Conservation (phyloP, 257 asterid species). For the Plectranthus barbatus region DNA sequence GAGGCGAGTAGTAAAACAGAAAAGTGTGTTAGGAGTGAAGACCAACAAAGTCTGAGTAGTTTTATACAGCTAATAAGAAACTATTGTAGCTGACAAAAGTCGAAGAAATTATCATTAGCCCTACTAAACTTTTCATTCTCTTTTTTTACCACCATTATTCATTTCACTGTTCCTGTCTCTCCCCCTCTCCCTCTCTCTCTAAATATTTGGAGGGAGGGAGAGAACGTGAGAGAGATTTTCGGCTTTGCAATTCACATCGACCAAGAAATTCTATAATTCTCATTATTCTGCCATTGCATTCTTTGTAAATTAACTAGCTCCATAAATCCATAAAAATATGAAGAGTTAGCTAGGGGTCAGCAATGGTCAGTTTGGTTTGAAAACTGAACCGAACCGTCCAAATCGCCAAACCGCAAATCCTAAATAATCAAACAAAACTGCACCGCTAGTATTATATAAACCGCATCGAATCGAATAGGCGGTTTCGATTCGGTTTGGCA, state of each 20-base stretch:
- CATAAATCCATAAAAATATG: too few relatives aligned
- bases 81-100: conserved; percentile 37
- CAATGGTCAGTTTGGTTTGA: too few relatives aligned
- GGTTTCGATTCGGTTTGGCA: too few relatives aligned
- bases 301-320: neutral
- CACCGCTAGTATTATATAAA: too few relatives aligned
- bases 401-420: too few relatives aligned
- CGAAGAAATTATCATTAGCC: conserved; percentile 40
- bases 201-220: conserved; percentile 6
- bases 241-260: conserved; percentile 9
- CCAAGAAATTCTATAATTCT: neutral
- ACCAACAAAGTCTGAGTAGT: conserved; percentile 36
- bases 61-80: conserved; percentile 37
- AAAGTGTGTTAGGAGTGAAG: conserved; percentile 18
- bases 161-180: conserved; percentile 20
- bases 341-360: too few relatives aligned
- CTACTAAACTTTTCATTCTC: conserved; percentile 26
- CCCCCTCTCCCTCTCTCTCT: neutral
- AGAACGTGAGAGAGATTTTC: neutral
- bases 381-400: too few relatives aligned
- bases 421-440: too few relatives aligned
- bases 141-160: conserved; percentile 38
- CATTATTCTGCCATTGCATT: neutral
- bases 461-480: too few relatives aligned
- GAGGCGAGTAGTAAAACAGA: too few relatives aligned